Evolutionary conservation across 805 yeast species (phyloP).

Genomic region (Sugiyamaella lignohabitans): DNA sequence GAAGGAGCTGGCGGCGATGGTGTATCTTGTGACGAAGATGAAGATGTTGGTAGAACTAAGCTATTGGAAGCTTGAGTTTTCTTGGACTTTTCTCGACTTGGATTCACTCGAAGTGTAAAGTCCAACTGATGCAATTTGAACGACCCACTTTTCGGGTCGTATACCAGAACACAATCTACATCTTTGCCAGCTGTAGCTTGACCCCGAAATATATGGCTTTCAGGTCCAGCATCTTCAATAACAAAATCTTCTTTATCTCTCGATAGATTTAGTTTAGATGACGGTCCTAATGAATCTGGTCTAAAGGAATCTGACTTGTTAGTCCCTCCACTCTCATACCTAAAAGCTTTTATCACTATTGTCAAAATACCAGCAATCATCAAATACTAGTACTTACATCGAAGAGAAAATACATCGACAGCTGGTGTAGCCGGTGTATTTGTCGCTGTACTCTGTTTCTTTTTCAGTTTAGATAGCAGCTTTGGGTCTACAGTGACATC

Average conservation of each 20-base stretch:
- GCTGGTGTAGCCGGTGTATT: background rate
- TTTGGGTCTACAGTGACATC: slow-evolving; percentile 10
- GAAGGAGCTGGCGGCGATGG: slow-evolving; percentile 7
- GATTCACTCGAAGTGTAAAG: slow-evolving; percentile 18
- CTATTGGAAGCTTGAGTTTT: background rate
- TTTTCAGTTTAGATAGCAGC: background rate
- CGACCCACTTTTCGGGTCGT: slow-evolving; percentile 49
- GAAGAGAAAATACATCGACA: slow-evolving; percentile 5
- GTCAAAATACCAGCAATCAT: too few species aligned
- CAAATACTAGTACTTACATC: slow-evolving; percentile 13
- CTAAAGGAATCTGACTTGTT: slow-evolving; percentile 18
- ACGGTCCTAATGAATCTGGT: slow-evolving; percentile 19
- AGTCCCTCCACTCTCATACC: background rate
- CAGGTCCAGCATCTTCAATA: slow-evolving; percentile 10
- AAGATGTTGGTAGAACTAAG: slow-evolving; percentile 3
- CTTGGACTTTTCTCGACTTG: slow-evolving; percentile 19
- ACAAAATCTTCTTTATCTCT: slow-evolving; percentile 21
- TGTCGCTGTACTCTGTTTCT: too few species aligned
- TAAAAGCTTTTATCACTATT: background rate
- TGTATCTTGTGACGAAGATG: slow-evolving; percentile 7
- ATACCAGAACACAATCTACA: slow-evolving; percentile 68
- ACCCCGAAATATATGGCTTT: slow-evolving; percentile 23
- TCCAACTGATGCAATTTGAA: slow-evolving; percentile 25
- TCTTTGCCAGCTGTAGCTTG: slow-evolving; percentile 24
- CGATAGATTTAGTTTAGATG: slow-evolving; percentile 12